Evolutionary conservation across 1,284 basidiomycete genomes (phyloP).

Genomic region (Kwoniella shivajii): DNA sequence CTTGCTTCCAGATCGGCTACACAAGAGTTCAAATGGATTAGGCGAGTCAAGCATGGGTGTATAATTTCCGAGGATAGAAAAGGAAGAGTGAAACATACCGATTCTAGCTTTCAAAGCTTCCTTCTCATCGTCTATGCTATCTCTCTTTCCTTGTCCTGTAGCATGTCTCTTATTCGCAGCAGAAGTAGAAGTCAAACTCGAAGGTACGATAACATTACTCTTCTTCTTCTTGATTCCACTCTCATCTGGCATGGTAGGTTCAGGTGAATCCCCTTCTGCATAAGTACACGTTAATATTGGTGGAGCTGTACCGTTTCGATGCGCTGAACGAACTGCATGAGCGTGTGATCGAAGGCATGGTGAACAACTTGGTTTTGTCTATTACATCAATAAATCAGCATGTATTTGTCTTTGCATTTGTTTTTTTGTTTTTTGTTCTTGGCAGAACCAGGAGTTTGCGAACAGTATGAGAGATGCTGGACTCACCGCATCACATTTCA

Average conservation of each 20-base stretch:
- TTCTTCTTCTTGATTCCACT: slow-evolving; percentile 14
- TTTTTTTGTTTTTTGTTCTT: background rate
- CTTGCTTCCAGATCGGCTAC: slow-evolving; percentile 45
- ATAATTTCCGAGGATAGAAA: background rate
- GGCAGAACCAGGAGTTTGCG: background rate
- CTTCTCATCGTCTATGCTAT: slow-evolving; percentile 29
- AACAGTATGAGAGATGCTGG: background rate
- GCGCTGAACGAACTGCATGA: slow-evolving; percentile 45
- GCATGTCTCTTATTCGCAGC: slow-evolving; percentile 13
- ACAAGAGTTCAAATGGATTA: too few species aligned
- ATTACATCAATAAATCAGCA: background rate
- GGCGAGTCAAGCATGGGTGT: too few species aligned
- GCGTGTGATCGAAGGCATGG: slow-evolving; percentile 50
- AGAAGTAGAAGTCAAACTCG: background rate
- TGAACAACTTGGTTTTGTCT: slow-evolving; percentile 42
- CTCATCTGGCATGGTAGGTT: slow-evolving; percentile 14
- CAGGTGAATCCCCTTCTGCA: slow-evolving; percentile 30
- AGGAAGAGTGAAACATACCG: slow-evolving; percentile 31
- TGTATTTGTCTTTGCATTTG: background rate
- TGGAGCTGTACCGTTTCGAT: slow-evolving; percentile 36
- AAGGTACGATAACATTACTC: slow-evolving; percentile 19
- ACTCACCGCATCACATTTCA: slow-evolving; percentile 49
- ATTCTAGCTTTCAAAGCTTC: slow-evolving; percentile 33
- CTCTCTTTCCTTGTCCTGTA: slow-evolving; percentile 18
- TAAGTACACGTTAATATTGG: slow-evolving; percentile 40